A percentile compares a stretch with the other conserved stretches of the same genome.
These are phyloP conservation scores for Lipomyces spencermartinsiae DNA, from an alignment of 805 yeast species.

Conservation along the genomic window DNA sequence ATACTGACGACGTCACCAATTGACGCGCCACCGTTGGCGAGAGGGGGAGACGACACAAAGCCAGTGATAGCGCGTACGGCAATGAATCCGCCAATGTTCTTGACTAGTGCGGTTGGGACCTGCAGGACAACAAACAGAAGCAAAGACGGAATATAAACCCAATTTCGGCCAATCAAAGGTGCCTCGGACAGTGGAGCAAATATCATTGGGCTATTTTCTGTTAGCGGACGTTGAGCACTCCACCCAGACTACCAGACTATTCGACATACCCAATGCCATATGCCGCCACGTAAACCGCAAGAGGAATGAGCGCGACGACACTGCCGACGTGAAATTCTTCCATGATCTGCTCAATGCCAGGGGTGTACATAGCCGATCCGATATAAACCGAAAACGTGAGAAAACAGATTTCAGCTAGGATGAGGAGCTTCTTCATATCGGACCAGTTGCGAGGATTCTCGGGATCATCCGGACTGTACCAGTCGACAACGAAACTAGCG, in stretches of 20 bases:
- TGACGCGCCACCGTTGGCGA: constrained; percentile 66
- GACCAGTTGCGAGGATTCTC: no score
- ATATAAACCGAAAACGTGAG: constrained; percentile 60
- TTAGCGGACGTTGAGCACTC: constrained; percentile 51
- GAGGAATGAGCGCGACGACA: constrained; percentile 57
- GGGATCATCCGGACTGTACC: no score
- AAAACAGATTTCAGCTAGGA: constrained; percentile 51
- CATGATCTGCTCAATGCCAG: constrained; percentile 55
- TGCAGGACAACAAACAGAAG: no score
- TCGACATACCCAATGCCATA: constrained; percentile 52
- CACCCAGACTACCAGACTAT: no score
- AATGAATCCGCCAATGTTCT: no score
- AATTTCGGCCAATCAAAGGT: constrained; percentile 59
- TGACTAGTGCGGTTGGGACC: no score
- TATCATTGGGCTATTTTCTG: constrained; percentile 62
- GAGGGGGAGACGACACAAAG: constrained; percentile 62
- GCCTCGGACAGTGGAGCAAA: constrained; percentile 67
- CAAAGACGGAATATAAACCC: constrained; percentile 25
- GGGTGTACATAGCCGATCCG: constrained; percentile 63
- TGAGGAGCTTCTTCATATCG: constrained; percentile 45
- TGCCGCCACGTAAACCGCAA: constrained; percentile 63
- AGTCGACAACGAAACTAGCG: no score
- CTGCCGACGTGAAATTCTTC: constrained; percentile 53
- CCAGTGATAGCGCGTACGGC: constrained; percentile 46
- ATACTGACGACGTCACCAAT: constrained; percentile 55